A percentile compares a stretch with the other conserved stretches of the same genome.
Conservation (phyloP, 2,329 filamentous ascomycete species). For the Drechslerella dactyloides region DNA sequence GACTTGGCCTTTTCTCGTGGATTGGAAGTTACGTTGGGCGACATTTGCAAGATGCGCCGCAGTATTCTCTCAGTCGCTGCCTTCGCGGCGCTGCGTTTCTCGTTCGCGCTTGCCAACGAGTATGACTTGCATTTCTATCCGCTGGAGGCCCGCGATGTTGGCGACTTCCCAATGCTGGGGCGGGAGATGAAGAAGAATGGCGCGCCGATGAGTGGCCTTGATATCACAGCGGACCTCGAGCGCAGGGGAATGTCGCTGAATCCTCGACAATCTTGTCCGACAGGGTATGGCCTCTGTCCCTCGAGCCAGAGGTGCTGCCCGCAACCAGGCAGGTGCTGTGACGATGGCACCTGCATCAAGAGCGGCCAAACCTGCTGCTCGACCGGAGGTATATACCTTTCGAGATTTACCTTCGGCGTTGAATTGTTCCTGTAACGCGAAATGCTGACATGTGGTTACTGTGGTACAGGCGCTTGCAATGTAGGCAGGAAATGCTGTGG, state of each 20-base stretch:
- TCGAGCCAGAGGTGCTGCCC: constrained; percentile 34
- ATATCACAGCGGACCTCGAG: constrained; percentile 39
- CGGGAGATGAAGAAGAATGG: constrained; percentile 35
- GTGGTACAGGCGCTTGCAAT: constrained; percentile 31
- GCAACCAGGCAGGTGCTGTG: constrained; percentile 31
- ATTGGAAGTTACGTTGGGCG: background rate
- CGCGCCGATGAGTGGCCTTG: constrained; percentile 23
- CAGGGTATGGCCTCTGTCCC: constrained; percentile 36
- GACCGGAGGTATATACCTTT: constrained; percentile 26
- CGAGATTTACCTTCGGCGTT: background rate
- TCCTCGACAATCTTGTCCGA: constrained; percentile 32
- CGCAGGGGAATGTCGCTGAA: constrained; percentile 34
- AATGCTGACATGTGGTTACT: constrained; percentile 6
- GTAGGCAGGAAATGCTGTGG: constrained; percentile 43
- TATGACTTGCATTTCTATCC: constrained; percentile 34
- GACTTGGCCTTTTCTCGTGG: background rate
- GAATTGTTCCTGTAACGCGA: background rate
- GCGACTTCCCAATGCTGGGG: constrained; percentile 36
- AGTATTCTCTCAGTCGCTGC: constrained; percentile 26
- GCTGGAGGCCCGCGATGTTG: constrained; percentile 26
- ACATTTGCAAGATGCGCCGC: constrained; percentile 27
- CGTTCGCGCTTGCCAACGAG: constrained; percentile 13
- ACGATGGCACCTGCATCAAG: constrained; percentile 42
- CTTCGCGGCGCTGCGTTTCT: constrained; percentile 31
- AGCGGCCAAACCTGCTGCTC: constrained; percentile 32